Base-by-base conservation (phyloP, 2,329 filamentous ascomycete genomes). In the Penicillium sp. region DNA sequence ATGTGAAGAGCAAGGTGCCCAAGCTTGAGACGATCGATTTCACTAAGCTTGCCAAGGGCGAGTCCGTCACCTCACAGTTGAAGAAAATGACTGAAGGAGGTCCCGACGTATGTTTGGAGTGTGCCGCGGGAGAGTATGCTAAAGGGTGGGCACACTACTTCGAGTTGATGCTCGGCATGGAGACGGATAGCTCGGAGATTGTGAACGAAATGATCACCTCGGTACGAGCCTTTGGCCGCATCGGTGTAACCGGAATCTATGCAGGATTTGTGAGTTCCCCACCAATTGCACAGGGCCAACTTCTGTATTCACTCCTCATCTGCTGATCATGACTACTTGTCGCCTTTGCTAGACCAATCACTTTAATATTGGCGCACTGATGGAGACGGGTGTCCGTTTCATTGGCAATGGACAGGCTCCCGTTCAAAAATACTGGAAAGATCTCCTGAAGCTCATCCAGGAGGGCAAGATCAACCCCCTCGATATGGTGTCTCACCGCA, bases 391-490 rank as follows among this genome's bases (percentile, higher is more conserved):
- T 8, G 81, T 94, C 57, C 83, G 85, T 1, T 78, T 94, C 39
- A 89, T 81, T 54, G 80, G 80, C 39, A 82, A 82, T 57, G 80
- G 81, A 5, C 81, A 83, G 63, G 79, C 79, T 2, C 88, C 88
- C 0, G 86, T 93, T 0, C 86, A 90, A 60, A 80, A 84, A 60
- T 93, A 93, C 71, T 93, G 88, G 88, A 76, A 88, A 24, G 78
- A 86, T 3, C 73, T 94, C 24, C 73, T 91, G 39, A 71, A 78
- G 53, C 74, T 74, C 65, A 85, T 94, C 39, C 47, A 46, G 9
- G 41, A 48, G n/a, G 43, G 42, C 9, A 35, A 51, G 36, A 80
- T 94, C 37, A 82, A 94, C 50, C 86, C 88, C 0, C 68, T 85
- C 33, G 82, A 86, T 64, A 94, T 94, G 74, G 74, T 94, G 1